These are phyloP conservation scores for Macrolepiota dolichaula DNA, from an alignment of 768 basidiomycete species.

Conservation along the genomic window DNA sequence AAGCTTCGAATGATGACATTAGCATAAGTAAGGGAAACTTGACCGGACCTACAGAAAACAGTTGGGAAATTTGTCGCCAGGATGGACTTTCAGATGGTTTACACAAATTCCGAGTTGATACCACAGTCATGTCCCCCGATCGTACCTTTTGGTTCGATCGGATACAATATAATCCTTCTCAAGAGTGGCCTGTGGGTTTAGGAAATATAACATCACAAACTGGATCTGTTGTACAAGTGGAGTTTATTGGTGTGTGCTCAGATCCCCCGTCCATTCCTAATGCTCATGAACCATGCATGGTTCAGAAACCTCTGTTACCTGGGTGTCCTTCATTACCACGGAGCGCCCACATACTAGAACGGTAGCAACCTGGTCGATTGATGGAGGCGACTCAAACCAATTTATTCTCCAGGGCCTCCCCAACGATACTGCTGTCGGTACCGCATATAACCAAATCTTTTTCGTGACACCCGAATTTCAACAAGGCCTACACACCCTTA, in stretches of 20 bases:
- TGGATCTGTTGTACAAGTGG: conserved; percentile 14
- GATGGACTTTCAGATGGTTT: conserved; percentile 18
- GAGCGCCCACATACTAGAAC: no score
- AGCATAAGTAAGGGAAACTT: conserved; percentile 16
- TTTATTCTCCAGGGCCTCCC: conserved; percentile 21
- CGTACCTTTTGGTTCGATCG: conserved; percentile 25
- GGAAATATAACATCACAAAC: conserved; percentile 6
- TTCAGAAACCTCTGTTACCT: neutral
- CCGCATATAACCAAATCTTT: conserved; percentile 21
- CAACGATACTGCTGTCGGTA: neutral
- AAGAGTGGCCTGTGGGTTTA: neutral
- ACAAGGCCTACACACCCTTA: conserved; percentile 19
- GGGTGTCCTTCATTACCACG: neutral
- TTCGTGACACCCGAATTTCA: conserved; percentile 20
- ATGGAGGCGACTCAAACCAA: conserved; percentile 13
- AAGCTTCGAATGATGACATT: conserved; percentile 21
- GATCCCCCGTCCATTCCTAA: no score
- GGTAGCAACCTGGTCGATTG: conserved; percentile 23
- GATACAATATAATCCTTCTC: conserved; percentile 23
- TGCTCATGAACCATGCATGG: no score
- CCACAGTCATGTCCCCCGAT: neutral
- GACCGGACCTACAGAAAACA: conserved; percentile 19
- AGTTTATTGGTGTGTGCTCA: conserved; percentile 22
- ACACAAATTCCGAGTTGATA: conserved; percentile 21
- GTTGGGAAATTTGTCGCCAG: conserved; percentile 20